Percentiles rank a stretch among this genome's conserved stretches.
phyloP scores from a whole-genome alignment of 2,329 filamentous ascomycete species.

The Tolypocladium pustulatum region DNA sequence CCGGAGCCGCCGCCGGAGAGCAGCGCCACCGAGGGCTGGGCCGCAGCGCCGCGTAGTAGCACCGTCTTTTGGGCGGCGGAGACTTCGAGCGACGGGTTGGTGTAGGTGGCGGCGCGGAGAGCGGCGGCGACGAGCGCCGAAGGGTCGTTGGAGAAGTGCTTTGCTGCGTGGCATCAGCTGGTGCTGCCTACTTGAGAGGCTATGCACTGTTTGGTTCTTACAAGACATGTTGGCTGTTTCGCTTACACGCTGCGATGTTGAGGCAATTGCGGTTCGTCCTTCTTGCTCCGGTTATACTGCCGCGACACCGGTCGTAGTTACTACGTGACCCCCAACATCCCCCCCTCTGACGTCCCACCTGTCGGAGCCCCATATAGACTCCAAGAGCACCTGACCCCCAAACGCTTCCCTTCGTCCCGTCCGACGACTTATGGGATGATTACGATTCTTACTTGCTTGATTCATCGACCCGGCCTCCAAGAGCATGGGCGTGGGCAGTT shows the following conservation, averaged over 20 bases:
- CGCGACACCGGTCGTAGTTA: too few species aligned
- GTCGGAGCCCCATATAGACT: background rate
- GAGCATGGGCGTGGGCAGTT: background rate
- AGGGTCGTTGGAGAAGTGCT: constrained; percentile 12
- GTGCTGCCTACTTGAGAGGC: background rate
- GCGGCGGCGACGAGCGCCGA: constrained; percentile 11
- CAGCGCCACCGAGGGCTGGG: constrained; percentile 20
- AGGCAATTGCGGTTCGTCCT: background rate
- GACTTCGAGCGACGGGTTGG: constrained; percentile 16
- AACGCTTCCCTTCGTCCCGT: background rate
- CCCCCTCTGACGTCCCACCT: background rate
- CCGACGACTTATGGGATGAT: background rate
- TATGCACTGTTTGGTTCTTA: background rate
- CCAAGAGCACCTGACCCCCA: background rate
- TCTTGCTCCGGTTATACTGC: background rate
- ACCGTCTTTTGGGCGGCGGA: constrained; percentile 16
- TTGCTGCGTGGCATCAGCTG: constrained; percentile 3
- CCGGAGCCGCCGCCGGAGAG: constrained; percentile 54
- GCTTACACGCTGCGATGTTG: background rate
- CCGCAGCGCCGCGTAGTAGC: constrained; percentile 7
- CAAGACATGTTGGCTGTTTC: background rate
- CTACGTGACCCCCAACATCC: background rate
- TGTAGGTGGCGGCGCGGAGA: constrained; percentile 14
- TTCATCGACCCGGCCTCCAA: background rate
- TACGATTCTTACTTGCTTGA: too few species aligned